phyloP scores from a whole-genome alignment of 306 rosid genomes.

The Quercus rubra region DNA sequence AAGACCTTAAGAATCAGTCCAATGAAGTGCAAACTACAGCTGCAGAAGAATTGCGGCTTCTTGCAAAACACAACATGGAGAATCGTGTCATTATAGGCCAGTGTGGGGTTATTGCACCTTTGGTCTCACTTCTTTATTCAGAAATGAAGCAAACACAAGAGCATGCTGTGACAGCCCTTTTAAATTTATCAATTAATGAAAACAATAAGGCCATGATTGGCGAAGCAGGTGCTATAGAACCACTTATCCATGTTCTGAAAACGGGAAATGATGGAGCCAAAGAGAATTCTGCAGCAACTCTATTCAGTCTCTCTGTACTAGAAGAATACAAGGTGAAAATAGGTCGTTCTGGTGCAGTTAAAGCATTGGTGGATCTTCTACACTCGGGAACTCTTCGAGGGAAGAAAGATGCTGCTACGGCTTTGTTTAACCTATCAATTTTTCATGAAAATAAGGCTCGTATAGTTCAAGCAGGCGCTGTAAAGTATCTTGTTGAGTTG shows the following conservation, averaged over 20 bases:
- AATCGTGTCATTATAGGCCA: slow-evolving; percentile 72
- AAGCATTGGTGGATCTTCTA: slow-evolving; percentile 84
- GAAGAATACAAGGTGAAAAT: slow-evolving; percentile 80
- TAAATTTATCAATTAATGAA: slow-evolving; percentile 79
- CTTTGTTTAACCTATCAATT: slow-evolving; percentile 82
- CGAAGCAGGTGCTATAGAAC: slow-evolving; percentile 78
- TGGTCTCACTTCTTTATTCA: slow-evolving; percentile 68
- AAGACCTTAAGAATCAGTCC: slow-evolving; percentile 63
- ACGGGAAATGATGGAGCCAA: slow-evolving; percentile 76
- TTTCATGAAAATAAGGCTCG: slow-evolving; percentile 90
- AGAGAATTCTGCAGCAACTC: slow-evolving; percentile 90
- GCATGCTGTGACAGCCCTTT: slow-evolving; percentile 89
- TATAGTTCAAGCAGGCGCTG: slow-evolving; percentile 89
- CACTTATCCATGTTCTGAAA: slow-evolving; percentile 73
- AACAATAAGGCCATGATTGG: slow-evolving; percentile 75
- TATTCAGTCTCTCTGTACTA: slow-evolving; percentile 81
- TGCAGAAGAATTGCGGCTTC: slow-evolving; percentile 85
- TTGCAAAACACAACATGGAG: slow-evolving; percentile 70
- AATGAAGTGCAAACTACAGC: slow-evolving; percentile 61
- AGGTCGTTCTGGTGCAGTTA: slow-evolving; percentile 88
- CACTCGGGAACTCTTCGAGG: slow-evolving; percentile 81
- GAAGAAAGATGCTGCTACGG: slow-evolving; percentile 95
- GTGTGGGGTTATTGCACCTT: slow-evolving; percentile 59
- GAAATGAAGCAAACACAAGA: slow-evolving; percentile 64
- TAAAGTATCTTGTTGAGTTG: slow-evolving; percentile 68